Evolutionary conservation across 73 alveolate genomes (phyloP).

Genomic region (Paramecium sexaurelia): DNA sequence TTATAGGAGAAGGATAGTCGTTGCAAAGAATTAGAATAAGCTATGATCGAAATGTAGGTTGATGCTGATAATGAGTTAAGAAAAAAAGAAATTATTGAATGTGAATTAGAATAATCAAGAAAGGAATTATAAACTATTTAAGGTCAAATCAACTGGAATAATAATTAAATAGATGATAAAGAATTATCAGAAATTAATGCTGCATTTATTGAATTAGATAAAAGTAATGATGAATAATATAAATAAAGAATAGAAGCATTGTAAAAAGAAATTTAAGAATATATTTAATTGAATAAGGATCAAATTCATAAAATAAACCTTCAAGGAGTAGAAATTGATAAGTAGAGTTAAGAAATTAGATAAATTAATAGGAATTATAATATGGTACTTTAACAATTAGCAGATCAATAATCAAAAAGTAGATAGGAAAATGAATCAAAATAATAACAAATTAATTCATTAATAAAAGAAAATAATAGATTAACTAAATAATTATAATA

Average conservation of each 20-base stretch:
- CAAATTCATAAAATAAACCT: not conserved
- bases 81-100: constrained; percentile 16
- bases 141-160: constrained; percentile 3
- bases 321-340: not conserved
- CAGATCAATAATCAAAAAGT: constrained; percentile 30
- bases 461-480: not conserved
- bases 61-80: constrained; percentile 51
- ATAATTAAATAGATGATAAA: constrained; percentile 6
- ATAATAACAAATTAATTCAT: not conserved
- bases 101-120: constrained; percentile 26
- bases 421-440: constrained; percentile 13
- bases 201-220: constrained; percentile 33
- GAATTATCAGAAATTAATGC: not conserved
- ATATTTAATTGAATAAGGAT: constrained; percentile 15
- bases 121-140: constrained; percentile 10
- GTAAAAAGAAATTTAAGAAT: constrained; percentile 16
- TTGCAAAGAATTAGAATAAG: constrained; percentile 27
- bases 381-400: constrained; percentile 31
- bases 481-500: not conserved
- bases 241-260: constrained; percentile 43
- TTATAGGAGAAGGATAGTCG: not conserved
- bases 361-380: constrained; percentile 20
- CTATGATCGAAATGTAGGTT: constrained; percentile 37
- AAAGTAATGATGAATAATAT: constrained; percentile 39
- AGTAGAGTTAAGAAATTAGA: constrained; percentile 33